Conservation (phyloP, 1,284 basidiomycete species). For the Trichosporon coremiiforme region DNA sequence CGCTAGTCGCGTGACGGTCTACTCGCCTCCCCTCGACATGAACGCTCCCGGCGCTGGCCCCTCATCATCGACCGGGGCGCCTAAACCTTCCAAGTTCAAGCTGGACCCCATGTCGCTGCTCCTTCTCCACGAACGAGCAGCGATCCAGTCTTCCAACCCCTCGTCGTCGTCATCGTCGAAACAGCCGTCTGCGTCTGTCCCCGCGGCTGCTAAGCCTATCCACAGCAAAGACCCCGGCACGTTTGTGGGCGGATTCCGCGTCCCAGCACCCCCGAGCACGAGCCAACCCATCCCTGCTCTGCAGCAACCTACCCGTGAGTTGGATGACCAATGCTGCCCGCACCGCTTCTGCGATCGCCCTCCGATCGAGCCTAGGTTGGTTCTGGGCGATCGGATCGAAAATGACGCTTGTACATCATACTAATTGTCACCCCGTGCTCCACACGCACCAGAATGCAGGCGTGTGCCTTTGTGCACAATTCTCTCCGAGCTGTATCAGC, state of each 20-base stretch:
- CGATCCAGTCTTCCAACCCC: conserved; percentile 18
- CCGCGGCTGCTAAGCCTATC: conserved; percentile 11
- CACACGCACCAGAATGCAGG: neutral
- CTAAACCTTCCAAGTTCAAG: conserved; percentile 45
- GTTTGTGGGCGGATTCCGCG: conserved; percentile 17
- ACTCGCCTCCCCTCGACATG: neutral
- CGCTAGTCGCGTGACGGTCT: conserved; percentile 6
- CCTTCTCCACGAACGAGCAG: conserved; percentile 51
- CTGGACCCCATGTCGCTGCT: conserved; percentile 54
- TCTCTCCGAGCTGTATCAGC: neutral
- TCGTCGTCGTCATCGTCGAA: neutral
- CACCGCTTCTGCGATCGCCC: neutral
- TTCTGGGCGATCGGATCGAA: conserved; percentile 13
- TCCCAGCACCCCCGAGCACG: conserved; percentile 10
- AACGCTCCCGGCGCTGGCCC: conserved; percentile 2
- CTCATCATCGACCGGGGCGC: neutral
- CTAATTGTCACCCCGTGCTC: conserved; percentile 6
- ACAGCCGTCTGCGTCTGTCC: conserved; percentile 4
- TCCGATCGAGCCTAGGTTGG: conserved; percentile 12
- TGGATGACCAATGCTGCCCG: neutral
- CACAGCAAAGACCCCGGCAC: conserved; percentile 11
- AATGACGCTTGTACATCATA: conserved; percentile 9
- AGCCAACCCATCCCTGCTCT: conserved; percentile 22
- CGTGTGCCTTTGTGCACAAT: conserved; percentile 1
- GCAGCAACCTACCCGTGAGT: conserved; percentile 23